Evolutionary conservation across 177 flowering plant genomes (phyloP).

Genomic region (Vitis hybrid): DNA sequence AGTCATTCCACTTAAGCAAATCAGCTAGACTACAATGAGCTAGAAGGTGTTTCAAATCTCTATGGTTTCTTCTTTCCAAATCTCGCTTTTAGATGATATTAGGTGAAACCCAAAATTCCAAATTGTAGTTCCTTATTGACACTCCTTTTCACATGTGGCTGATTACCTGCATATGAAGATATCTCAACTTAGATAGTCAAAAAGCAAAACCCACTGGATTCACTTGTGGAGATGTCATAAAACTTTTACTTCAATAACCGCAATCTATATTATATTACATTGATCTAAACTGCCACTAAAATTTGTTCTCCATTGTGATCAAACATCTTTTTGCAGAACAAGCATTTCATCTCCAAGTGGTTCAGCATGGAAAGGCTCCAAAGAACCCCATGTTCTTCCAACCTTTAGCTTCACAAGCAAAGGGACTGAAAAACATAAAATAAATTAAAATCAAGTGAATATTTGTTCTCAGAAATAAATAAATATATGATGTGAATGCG

Average conservation of each 20-base stretch:
- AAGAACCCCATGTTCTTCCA: constrained; percentile 93
- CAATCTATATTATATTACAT: background rate
- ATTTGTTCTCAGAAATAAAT: background rate
- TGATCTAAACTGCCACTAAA: background rate
- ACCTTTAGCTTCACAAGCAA: constrained; percentile 75
- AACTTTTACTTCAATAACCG: background rate
- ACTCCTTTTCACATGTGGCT: background rate
- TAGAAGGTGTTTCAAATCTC: background rate
- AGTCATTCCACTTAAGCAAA: background rate
- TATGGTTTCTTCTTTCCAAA: background rate
- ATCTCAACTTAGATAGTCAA: background rate
- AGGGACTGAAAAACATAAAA: constrained; percentile 61
- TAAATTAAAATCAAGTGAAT: background rate
- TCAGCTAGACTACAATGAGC: background rate
- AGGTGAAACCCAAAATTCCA: background rate
- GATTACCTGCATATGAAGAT: background rate
- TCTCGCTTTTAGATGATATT: background rate
- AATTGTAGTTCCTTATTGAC: background rate
- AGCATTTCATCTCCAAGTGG: background rate
- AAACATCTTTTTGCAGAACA: constrained; percentile 2
- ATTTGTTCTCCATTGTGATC: background rate
- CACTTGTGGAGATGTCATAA: background rate
- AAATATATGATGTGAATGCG: background rate
- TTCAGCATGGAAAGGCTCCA: constrained; percentile 53
- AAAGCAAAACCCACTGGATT: background rate